Percentiles rank a stretch among this genome's conserved stretches.
These are phyloP conservation scores for Chytriomyces confervae DNA, from an alignment of 192 early-diverging fungal species.

Conservation along the genomic window DNA sequence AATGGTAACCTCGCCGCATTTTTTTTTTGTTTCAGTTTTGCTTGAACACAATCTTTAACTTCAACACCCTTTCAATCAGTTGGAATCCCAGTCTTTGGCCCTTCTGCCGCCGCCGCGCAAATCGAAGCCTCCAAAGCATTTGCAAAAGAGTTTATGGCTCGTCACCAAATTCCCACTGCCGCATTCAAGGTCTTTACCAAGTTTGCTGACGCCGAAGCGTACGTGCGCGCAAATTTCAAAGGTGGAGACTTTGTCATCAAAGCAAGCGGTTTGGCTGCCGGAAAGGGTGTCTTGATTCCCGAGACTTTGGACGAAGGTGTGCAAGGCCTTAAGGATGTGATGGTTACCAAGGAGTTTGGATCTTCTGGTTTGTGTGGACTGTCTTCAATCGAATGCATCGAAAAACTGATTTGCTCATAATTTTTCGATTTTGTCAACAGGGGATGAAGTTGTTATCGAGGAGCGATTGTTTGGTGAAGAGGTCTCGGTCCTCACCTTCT, in stretches of 20 bases:
- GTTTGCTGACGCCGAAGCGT: constrained; percentile 71
- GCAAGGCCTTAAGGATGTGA: constrained; percentile 81
- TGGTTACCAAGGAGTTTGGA: constrained; percentile 92
- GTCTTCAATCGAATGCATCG: too few species aligned
- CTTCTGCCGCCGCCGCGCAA: constrained; percentile 82
- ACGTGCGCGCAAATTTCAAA: constrained; percentile 60
- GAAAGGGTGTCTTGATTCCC: constrained; percentile 96
- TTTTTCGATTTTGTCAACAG: constrained; percentile 27
- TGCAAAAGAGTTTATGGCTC: constrained; percentile 98
- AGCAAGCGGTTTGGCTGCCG: constrained; percentile 96
- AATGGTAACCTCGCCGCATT: constrained; percentile 49
- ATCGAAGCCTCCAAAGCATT: constrained; percentile 99
- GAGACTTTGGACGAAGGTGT: constrained; percentile 83
- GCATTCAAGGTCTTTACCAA: constrained; percentile 87
- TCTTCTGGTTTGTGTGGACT: constrained; percentile 61
- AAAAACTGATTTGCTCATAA: constrained; percentile 18
- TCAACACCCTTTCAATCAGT: constrained; percentile 48
- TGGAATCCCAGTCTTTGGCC: constrained; percentile 91
- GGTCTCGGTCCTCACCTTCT: constrained; percentile 87
- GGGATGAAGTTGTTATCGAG: constrained; percentile 91
- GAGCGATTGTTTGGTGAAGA: constrained; percentile 94
- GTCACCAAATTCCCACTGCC: constrained; percentile 95
- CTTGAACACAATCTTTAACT: too few species aligned
- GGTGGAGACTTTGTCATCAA: constrained; percentile 81
- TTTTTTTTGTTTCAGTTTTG: too few species aligned